Conservation (phyloP, 2,329 filamentous ascomycete genomes). For the Hirsutella rhossiliensis region DNA sequence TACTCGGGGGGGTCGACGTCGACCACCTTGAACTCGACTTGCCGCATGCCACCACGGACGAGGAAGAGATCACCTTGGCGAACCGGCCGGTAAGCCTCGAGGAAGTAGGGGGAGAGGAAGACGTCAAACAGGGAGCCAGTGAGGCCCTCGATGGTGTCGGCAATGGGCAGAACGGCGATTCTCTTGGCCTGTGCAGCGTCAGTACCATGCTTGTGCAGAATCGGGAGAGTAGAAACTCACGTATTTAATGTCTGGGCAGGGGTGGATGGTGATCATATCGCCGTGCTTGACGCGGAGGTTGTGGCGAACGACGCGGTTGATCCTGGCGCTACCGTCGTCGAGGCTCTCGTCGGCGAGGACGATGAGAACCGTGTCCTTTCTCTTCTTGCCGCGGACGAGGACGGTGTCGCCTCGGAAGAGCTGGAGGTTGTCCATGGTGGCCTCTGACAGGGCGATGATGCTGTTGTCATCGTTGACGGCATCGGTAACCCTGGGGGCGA, state of each 20-base stretch:
- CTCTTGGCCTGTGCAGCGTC: slow-evolving; percentile 67
- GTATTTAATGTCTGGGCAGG: slow-evolving; percentile 99
- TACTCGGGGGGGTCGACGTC: slow-evolving; percentile 98
- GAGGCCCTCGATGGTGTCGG: slow-evolving; percentile 94
- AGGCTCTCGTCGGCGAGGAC: slow-evolving; percentile 96
- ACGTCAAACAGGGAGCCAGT: slow-evolving; percentile 98
- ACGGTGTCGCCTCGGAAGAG: slow-evolving; percentile 98
- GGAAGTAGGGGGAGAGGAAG: slow-evolving; percentile 98
- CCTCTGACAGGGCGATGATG: slow-evolving; percentile 94
- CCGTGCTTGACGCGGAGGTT: slow-evolving; percentile 98
- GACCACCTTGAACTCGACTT: slow-evolving; percentile 99
- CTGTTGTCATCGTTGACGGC: slow-evolving; percentile 99
- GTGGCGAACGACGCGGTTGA: slow-evolving; percentile 97
- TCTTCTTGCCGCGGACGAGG: slow-evolving; percentile 97
- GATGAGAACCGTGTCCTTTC: slow-evolving; percentile 97
- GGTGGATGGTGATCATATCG: slow-evolving; percentile 92
- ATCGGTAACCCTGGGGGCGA: slow-evolving; percentile 73
- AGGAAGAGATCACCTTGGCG: slow-evolving; percentile 97
- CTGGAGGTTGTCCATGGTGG: slow-evolving; percentile 96
- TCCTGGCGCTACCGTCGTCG: slow-evolving; percentile 90
- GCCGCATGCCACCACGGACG: slow-evolving; percentile 93
- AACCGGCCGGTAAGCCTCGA: slow-evolving; percentile 94
- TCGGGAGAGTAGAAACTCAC: slow-evolving; percentile 40
- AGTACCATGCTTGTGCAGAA: neutral
- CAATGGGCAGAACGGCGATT: slow-evolving; percentile 94